phyloP scores from a whole-genome alignment of 352 stramenopile species.

The Globisporangium cederbergense region DNA sequence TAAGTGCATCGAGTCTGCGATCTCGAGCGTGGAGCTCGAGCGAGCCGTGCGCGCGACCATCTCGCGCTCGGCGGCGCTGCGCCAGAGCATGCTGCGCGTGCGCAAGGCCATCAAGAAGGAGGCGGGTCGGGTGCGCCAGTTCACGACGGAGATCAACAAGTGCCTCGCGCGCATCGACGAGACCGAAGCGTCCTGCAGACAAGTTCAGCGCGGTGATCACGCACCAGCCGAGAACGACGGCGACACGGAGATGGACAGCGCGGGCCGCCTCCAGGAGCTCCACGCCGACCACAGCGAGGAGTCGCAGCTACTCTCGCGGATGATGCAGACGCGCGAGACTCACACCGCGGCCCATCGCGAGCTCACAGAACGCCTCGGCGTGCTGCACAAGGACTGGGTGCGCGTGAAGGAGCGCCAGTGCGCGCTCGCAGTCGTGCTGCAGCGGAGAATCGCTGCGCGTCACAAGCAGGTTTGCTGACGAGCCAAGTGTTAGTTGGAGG shows the following conservation, averaged over 20 bases:
- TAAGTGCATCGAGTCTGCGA: conserved; percentile 11
- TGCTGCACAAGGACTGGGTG: conserved; percentile 17
- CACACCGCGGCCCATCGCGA: conserved; percentile 19
- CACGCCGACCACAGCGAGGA: conserved; percentile 15
- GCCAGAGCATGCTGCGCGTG: conserved; percentile 20
- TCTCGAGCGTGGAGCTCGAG: conserved; percentile 17
- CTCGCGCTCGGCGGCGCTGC: conserved; percentile 17
- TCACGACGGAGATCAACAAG: conserved; percentile 16
- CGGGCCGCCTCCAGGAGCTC: conserved; percentile 17
- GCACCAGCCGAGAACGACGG: conserved; percentile 4
- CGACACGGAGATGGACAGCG: conserved; percentile 11
- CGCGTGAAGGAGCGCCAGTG: conserved; percentile 20
- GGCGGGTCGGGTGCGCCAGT: conserved; percentile 15
- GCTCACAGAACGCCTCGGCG: conserved; percentile 18
- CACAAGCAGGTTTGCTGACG: conserved; percentile 11
- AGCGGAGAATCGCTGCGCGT: conserved; percentile 14
- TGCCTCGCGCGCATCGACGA: conserved; percentile 21
- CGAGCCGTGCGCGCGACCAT: conserved; percentile 17
- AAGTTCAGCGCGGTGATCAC: conserved; percentile 9
- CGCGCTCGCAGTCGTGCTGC: conserved; percentile 18
- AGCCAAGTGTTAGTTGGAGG: no score
- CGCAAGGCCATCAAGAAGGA: conserved; percentile 19
- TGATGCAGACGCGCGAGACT: conserved; percentile 21
- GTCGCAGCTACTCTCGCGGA: conserved; percentile 20
- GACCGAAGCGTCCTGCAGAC: conserved; percentile 16